Conservation (phyloP, 495 filamentous ascomycete species). For the Ascodesmis nigricans region DNA sequence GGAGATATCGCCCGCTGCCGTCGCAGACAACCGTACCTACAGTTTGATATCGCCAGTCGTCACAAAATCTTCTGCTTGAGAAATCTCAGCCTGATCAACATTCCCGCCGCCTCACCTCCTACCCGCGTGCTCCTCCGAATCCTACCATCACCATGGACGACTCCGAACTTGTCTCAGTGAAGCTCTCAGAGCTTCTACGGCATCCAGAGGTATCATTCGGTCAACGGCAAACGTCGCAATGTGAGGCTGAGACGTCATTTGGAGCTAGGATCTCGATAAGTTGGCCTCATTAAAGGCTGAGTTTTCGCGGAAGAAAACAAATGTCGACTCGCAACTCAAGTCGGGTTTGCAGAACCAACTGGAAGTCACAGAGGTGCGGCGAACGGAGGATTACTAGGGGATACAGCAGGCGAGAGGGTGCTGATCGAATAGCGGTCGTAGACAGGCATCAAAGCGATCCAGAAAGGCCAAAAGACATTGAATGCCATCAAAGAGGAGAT, state of each 20-base stretch:
- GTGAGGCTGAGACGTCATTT: slow-evolving; percentile 5
- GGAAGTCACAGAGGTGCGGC: slow-evolving; percentile 48
- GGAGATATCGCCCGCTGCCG: no score
- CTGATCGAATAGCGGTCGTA: slow-evolving; percentile 10
- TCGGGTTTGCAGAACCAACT: slow-evolving; percentile 73
- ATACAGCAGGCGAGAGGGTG: no score
- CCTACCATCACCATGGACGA: slow-evolving; percentile 26
- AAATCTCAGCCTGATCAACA: no score
- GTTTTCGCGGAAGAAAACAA: slow-evolving; percentile 81
- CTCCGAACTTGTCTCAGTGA: slow-evolving; percentile 30
- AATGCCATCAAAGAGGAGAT: slow-evolving; percentile 89
- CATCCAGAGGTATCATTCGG: slow-evolving; percentile 30
- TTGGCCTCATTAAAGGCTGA: slow-evolving; percentile 73
- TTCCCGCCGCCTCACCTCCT: no score
- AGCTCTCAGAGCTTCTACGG: slow-evolving; percentile 51
- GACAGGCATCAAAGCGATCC: slow-evolving; percentile 63
- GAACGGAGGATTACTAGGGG: background rate
- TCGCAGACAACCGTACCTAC: no score
- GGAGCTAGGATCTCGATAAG: slow-evolving; percentile 71
- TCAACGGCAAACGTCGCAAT: background rate
- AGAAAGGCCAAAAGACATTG: slow-evolving; percentile 69
- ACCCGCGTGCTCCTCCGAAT: no score
- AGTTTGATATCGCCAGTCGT: no score
- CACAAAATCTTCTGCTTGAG: no score
- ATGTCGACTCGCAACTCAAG: slow-evolving; percentile 72